Evolutionary conservation across 768 basidiomycete genomes (phyloP).

Genomic region (Pleurotus eryngii): DNA sequence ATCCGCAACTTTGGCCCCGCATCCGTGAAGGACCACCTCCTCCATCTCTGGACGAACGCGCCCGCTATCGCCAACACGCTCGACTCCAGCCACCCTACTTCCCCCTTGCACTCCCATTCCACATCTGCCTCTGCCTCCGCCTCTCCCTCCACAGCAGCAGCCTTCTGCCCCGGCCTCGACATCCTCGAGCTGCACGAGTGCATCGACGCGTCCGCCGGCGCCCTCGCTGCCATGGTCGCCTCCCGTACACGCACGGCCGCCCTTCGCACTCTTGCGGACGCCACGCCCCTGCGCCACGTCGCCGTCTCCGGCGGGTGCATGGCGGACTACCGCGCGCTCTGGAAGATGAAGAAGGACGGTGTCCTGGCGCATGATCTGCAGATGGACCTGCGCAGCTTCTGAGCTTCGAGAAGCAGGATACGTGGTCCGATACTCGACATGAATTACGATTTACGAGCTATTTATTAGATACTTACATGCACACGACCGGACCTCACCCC

Average conservation of each 20-base stretch:
- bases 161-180: slow-evolving; percentile 2
- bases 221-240: slow-evolving; percentile 14
- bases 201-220: not conserved
- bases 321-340: not conserved
- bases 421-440: no score
- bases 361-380: not conserved
- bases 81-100: no score
- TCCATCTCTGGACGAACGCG: not conserved
- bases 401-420: no score
- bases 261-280: slow-evolving; percentile 12
- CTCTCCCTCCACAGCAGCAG: not conserved
- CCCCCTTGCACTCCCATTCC: no score
- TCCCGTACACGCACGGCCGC: slow-evolving; percentile 11
- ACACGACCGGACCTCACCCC: no score
- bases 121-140: not conserved
- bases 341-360: slow-evolving; percentile 4
- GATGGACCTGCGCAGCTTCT: slow-evolving; percentile 5
- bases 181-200: not conserved
- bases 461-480: no score
- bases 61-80: no score
- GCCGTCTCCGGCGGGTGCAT: slow-evolving; percentile 6
- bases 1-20: not conserved
- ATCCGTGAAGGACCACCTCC: not conserved
- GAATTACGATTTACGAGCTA: no score
- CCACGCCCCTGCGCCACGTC: slow-evolving; percentile 9